Percentiles rank a stretch among this genome's conserved stretches.
phyloP scores from a whole-genome alignment of 805 yeast genomes.

The Saturnispora diversa region DNA sequence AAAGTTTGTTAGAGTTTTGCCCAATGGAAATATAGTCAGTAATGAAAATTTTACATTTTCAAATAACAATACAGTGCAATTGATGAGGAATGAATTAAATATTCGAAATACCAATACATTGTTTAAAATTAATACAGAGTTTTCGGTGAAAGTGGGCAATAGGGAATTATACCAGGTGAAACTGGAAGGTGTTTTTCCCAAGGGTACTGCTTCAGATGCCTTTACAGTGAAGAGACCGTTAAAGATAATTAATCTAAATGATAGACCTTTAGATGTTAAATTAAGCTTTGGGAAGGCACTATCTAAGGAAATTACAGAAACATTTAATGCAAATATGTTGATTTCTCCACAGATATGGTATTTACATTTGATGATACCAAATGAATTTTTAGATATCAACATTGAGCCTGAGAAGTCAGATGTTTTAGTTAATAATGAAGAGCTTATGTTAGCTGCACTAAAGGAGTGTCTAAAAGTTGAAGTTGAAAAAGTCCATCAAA shows the following conservation, averaged over 20 bases:
- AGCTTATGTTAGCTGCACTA: conserved; percentile 17
- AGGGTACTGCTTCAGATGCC: conserved; percentile 26
- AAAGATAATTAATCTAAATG: conserved; percentile 30
- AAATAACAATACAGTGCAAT: conserved; percentile 9
- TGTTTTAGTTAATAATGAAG: conserved; percentile 26
- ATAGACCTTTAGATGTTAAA: conserved; percentile 24
- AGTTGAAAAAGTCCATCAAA: not conserved
- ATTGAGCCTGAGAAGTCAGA: conserved; percentile 40
- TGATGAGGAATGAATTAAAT: conserved; percentile 17
- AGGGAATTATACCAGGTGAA: conserved; percentile 3
- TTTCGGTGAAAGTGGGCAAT: not conserved
- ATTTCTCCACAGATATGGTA: conserved; percentile 31
- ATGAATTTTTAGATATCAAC: conserved; percentile 30
- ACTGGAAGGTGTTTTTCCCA: conserved; percentile 27
- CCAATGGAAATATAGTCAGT: conserved; percentile 14
- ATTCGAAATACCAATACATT: conserved; percentile 16
- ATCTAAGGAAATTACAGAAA: conserved; percentile 18
- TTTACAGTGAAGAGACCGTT: conserved; percentile 19
- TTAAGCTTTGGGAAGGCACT: conserved; percentile 29
- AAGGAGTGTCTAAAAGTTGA: conserved; percentile 6
- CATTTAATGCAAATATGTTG: conserved; percentile 22
- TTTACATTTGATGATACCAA: conserved; percentile 23
- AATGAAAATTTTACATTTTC: conserved; percentile 13
- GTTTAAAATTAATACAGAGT: conserved; percentile 13
- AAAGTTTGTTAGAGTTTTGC: conserved; percentile 17